Evolutionary conservation across 2,329 filamentous ascomycete species (phyloP), one percentile per base, ranked within the genome.

Genomic region (Penicillium sp.): DNA sequence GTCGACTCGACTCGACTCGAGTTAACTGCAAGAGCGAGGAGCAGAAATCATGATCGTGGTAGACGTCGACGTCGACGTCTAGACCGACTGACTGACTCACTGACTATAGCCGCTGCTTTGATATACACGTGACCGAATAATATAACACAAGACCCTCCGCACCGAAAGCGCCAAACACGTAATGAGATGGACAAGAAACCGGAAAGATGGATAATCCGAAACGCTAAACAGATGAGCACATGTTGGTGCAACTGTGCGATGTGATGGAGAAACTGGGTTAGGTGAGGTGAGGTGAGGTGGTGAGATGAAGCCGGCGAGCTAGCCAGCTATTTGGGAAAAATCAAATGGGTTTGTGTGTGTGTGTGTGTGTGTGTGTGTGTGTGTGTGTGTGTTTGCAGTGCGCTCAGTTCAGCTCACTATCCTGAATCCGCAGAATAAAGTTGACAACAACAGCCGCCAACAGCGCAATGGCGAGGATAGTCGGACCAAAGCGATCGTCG

Each of bases 401-500:
- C 20, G 3, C 29, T 55, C 51, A 62, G 37, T 62, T 55, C 40
- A 52, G 17, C 34, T 62, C 53, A 3, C 51, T 58, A 26, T 72
- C 68, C 46, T 59, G 61, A 50, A 75, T 69, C 59, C 91, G 83
- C 69, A 99, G 78, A 30, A 96, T 87, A 71, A 99, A 97, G 79
- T 99, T 99, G 67, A 97, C 90, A 47, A 97, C 80, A n/a, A 99
- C 90, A 12, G 93, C 94, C 41, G 90, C 81, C 65, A 97, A 77
- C 60, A 99, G 78, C 47, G 93, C 89, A 64, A 97, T 82, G 42
- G 93, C 90, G 73, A 99, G 75, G 45, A 97, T 84, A 0, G 92
- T 97, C 4, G 94, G 94, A 7, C 94, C 94, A 66, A 96, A 92
- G 34, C 92, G 85, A 78, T 99, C 94, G 71, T 99, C 94, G 70